Evolutionary conservation across 352 stramenopile species (phyloP).

Genomic region (Phytophthora pseudosyringae): DNA sequence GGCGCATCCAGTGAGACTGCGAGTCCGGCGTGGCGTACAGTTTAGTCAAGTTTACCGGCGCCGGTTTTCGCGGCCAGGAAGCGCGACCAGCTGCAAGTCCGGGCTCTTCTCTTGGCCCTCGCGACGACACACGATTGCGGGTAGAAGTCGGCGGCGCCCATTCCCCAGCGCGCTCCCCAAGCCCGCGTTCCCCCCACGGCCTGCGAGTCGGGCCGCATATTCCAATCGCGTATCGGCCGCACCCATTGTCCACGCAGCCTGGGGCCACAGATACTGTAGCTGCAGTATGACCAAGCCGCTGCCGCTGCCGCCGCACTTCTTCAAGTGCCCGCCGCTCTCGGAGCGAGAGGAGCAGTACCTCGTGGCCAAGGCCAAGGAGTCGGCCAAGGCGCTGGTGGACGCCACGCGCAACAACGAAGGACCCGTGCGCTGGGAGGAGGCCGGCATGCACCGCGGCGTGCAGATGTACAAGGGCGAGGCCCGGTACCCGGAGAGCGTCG

Average conservation of each 20-base stretch:
- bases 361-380: conserved; percentile 66
- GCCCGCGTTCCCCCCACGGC: conserved; percentile 19
- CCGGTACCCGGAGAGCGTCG: conserved; percentile 46
- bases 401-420: conserved; percentile 62
- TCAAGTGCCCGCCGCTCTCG: conserved; percentile 63
- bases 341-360: conserved; percentile 59
- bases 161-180: conserved; percentile 33
- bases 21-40: conserved; percentile 1
- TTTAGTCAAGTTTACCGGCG: not conserved
- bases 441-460: conserved; percentile 57
- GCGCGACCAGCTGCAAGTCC: conserved; percentile 17
- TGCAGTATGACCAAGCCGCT: conserved; percentile 45
- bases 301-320: conserved; percentile 59
- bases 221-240: conserved; percentile 20
- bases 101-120: conserved; percentile 34
- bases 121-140: conserved; percentile 32
- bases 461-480: conserved; percentile 77
- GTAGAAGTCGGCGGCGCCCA: conserved; percentile 29
- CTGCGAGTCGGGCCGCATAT: conserved; percentile 22
- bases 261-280: not conserved
- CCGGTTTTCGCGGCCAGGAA: conserved; percentile 22
- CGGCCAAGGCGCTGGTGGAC: conserved; percentile 66
- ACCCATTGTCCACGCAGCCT: conserved; percentile 7
- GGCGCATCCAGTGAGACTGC: conserved; percentile 11
- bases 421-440: conserved; percentile 62